Conservation (phyloP, 495 filamentous ascomycete genomes). For the Tuber umbilicatum region DNA sequence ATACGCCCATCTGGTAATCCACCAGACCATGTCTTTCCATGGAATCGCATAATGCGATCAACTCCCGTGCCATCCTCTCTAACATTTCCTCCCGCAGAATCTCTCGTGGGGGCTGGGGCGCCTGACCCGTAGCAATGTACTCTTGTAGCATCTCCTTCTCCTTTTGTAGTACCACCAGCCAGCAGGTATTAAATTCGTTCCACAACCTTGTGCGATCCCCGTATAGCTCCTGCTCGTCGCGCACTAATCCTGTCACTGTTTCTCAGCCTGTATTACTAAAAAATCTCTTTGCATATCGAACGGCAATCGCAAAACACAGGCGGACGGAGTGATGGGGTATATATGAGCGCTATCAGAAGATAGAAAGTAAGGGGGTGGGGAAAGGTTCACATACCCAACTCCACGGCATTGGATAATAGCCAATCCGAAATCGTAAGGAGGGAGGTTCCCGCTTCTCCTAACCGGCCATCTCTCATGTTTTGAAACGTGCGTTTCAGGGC, state of each 20-base stretch:
- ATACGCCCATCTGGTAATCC: slow-evolving; percentile 94
- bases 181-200: slow-evolving; percentile 92
- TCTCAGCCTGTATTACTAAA: slow-evolving; percentile 42
- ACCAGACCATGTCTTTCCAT: slow-evolving; percentile 85
- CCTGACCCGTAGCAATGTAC: slow-evolving; percentile 54
- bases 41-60: slow-evolving; percentile 74
- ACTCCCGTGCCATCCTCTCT: slow-evolving; percentile 70
- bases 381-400: slow-evolving; percentile 63
- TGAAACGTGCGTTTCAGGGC: slow-evolving; percentile 68
- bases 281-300: slow-evolving; percentile 39
- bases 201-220: slow-evolving; percentile 71
- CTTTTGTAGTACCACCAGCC: slow-evolving; percentile 78
- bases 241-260: slow-evolving; percentile 54
- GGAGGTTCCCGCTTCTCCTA: slow-evolving; percentile 65
- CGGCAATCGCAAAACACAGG: slow-evolving; percentile 21
- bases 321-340: slow-evolving; percentile 24
- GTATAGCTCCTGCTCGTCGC: slow-evolving; percentile 68
- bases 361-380: slow-evolving; percentile 23
- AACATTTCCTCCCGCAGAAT: slow-evolving; percentile 63
- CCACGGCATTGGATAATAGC: slow-evolving; percentile 71
- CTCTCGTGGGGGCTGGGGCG: slow-evolving; percentile 55
- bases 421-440: slow-evolving; percentile 76
- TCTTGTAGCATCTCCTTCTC: slow-evolving; percentile 70
- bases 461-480: slow-evolving; percentile 62
- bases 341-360: slow-evolving; percentile 30